A percentile compares a stretch with the other conserved stretches of the same genome.
phyloP scores from a whole-genome alignment of 169 alveolate species.

The Cryptosporidium sp. region DNA sequence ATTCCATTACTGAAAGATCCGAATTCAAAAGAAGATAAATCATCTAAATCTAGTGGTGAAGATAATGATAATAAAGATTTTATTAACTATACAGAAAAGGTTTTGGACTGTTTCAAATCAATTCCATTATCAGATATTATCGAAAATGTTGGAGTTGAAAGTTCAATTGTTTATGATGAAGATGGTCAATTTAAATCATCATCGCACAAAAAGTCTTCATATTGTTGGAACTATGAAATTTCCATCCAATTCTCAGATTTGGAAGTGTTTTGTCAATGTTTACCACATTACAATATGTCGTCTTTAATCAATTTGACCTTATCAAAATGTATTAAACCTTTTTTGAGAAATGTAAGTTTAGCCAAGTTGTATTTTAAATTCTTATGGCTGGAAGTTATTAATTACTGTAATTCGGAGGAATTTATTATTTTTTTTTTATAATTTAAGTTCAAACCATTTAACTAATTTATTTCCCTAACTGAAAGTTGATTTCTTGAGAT shows the following conservation, averaged over 20 bases:
- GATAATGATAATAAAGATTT: neutral
- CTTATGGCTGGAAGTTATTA: neutral
- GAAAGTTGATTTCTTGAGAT: no score
- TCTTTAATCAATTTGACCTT: conserved; percentile 32
- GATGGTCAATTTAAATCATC: neutral
- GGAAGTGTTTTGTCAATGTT: conserved; percentile 79
- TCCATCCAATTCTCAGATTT: conserved; percentile 87
- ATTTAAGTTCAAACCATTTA: no score
- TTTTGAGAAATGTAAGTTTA: conserved; percentile 71
- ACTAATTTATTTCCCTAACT: no score
- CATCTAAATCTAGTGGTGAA: neutral
- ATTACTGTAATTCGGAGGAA: neutral
- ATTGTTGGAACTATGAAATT: conserved; percentile 87
- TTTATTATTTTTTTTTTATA: neutral
- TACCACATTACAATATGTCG: conserved; percentile 48
- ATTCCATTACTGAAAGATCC: conserved; percentile 18
- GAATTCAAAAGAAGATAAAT: neutral
- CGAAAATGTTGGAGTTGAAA: conserved; percentile 59
- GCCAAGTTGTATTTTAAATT: neutral
- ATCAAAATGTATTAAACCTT: conserved; percentile 66
- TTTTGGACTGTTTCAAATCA: conserved; percentile 56
- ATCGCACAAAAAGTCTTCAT: neutral
- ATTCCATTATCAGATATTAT: conserved; percentile 68
- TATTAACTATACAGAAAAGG: conserved; percentile 16
- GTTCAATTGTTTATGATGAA: conserved; percentile 55